Conservation (phyloP, 768 basidiomycete genomes). For the Amanita thiersii region DNA sequence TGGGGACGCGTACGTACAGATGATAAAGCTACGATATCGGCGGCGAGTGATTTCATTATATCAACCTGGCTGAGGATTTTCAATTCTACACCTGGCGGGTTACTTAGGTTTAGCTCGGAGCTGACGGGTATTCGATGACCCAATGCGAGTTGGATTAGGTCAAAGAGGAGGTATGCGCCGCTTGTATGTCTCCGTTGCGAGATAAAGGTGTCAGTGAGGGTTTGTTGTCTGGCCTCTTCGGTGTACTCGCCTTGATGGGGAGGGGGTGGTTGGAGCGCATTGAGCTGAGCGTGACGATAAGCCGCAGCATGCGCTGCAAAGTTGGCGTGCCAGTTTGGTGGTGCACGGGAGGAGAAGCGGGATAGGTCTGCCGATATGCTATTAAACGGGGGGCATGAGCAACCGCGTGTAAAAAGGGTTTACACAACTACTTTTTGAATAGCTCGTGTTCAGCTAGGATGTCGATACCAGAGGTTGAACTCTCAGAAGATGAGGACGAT, state of each 20-base stretch:
- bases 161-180: constrained; percentile 41
- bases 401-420: constrained; percentile 4
- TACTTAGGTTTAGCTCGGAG: constrained; percentile 11
- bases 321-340: constrained; percentile 29
- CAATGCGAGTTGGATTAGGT: constrained; percentile 39
- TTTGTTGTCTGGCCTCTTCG: constrained; percentile 21
- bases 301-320: constrained; percentile 28
- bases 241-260: constrained; percentile 9
- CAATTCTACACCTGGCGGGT: not conserved
- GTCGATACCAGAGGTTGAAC: constrained; percentile 9
- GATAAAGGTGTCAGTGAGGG: constrained; percentile 39
- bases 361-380: constrained; percentile 32
- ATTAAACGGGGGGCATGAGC: constrained; percentile 8
- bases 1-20: constrained; percentile 27
- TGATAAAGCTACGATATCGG: constrained; percentile 46
- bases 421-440: constrained; percentile 26
- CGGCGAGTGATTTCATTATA: constrained; percentile 29
- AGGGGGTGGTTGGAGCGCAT: constrained; percentile 14
- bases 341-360: constrained; percentile 24
- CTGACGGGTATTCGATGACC: constrained; percentile 10
- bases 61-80: not conserved
- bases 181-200: constrained; percentile 36
- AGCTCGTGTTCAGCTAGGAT: constrained; percentile 20
- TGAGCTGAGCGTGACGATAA: constrained; percentile 26
- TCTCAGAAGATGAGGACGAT: not conserved